phyloP scores from a whole-genome alignment of 306 rosid species.

The Vigna angularis region DNA sequence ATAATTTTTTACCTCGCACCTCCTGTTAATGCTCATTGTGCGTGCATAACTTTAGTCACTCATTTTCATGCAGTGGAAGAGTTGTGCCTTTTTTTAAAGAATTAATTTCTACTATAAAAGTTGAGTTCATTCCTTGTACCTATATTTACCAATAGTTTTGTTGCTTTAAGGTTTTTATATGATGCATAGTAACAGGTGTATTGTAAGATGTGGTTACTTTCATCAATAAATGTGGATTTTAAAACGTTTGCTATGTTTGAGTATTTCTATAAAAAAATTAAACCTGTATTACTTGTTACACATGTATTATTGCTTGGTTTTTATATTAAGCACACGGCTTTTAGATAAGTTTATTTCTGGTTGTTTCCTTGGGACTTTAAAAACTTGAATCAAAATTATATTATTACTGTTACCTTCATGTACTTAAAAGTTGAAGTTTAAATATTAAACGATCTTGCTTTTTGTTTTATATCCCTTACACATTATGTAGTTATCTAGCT shows the following conservation, averaged over 20 bases:
- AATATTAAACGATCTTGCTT: conserved; percentile 17
- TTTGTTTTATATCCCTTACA: conserved; percentile 12
- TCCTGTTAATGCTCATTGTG: conserved; percentile 12
- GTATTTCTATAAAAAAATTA: not conserved
- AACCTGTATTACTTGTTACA: no score
- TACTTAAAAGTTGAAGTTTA: conserved; percentile 12
- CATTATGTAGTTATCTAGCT: not conserved
- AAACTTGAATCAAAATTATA: not conserved
- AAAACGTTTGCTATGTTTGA: conserved; percentile 12
- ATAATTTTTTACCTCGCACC: not conserved
- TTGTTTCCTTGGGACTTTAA: not conserved
- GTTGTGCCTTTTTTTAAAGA: not conserved
- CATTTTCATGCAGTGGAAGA: not conserved
- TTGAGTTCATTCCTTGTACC: conserved; percentile 11
- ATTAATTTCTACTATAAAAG: not conserved
- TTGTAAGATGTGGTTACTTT: conserved; percentile 5
- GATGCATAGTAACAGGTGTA: not conserved
- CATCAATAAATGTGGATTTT: conserved; percentile 1
- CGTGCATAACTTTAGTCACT: conserved; percentile 25
- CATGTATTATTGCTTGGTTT: no score
- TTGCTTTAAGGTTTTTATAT: not conserved
- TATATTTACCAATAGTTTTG: conserved; percentile 16
- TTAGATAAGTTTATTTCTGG: conserved; percentile 9
- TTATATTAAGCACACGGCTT: not conserved
- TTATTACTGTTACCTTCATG: not conserved